Base-by-base conservation (phyloP, 2,329 filamentous ascomycete genomes). In the Magnaporthiopsis poae region DNA sequence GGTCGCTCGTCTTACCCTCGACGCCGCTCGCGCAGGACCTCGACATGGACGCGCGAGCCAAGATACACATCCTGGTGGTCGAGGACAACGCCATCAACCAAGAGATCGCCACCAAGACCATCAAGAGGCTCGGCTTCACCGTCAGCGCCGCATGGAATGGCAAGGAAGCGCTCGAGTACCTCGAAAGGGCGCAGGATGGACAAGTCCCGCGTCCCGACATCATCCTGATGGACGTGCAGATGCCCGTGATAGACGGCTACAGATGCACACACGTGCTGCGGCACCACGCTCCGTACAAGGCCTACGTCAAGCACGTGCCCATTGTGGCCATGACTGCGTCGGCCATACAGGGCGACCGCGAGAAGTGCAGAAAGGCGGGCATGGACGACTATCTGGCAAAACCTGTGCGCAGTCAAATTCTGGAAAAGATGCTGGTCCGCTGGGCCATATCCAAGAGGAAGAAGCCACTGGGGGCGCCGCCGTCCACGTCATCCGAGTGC, bases 161-260 rank as follows among this genome's bases (percentile, higher is more conserved):
- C 31, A 86, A 89, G 74, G 90, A 94, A 73, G 90, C 89, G 0
- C 80, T 94, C 21, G 88, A 92, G 27, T 92, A 92, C 73, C 79
- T 94, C 21, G 74, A 83, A 62, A 81, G 81, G 2, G 84, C 86
- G 1, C 80, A 82, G 29, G 72, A 77, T 9, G 82, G 80, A 33
- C 78, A 80, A 36, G 79, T 83, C 61, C 77, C 78, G 13, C 86
- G 85, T 64, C 90, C 90, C 0, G 86, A 91, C 70, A 86, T 94
- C 9, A 91, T 94, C 66, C 78, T 93, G 59, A 91, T 91, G 89
- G 89, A 91, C 72, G 87, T 90, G 0, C 88, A 90, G 75, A 90
- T 90, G 86, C 86, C 87, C 33, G 85, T 92, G 59, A 86, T 91
- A 69, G 90, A 93, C 71, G 90, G 90, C 1, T 93, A 93, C 74